Conservation (phyloP, 2,329 filamentous ascomycete species). For the Karstenula rhodostoma region DNA sequence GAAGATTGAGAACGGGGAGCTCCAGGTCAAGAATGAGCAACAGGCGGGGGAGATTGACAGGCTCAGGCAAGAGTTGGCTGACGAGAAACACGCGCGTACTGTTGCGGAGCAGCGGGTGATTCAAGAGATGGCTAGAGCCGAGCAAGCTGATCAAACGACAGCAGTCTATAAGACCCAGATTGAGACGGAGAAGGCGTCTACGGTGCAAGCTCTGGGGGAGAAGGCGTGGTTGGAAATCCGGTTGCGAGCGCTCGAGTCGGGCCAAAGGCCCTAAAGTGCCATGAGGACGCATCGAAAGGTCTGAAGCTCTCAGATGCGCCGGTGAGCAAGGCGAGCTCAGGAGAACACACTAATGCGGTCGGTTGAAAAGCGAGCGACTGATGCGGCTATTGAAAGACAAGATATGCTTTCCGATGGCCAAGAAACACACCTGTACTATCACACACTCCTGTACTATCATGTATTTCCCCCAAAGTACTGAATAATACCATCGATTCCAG, state of each 20-base stretch:
- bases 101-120: background rate
- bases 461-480: background rate
- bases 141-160: background rate
- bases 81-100: background rate
- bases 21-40: background rate
- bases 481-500: background rate
- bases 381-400: background rate
- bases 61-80: background rate
- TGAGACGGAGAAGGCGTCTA: background rate
- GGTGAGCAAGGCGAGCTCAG: too few relatives aligned
- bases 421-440: background rate
- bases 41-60: background rate
- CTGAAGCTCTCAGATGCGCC: background rate
- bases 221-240: too few relatives aligned
- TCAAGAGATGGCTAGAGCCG: too few relatives aligned
- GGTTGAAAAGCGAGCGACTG: background rate
- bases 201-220: background rate
- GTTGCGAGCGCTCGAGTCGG: too few relatives aligned
- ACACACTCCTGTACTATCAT: accelerated
- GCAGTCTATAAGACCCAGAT: background rate
- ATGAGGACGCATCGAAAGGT: too few relatives aligned
- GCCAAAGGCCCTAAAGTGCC: too few relatives aligned
- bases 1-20: background rate
- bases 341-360: too few relatives aligned
- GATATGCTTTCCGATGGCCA: background rate